Base-by-base conservation (phyloP, 768 basidiomycete genomes). In the Boletellus ananas region DNA sequence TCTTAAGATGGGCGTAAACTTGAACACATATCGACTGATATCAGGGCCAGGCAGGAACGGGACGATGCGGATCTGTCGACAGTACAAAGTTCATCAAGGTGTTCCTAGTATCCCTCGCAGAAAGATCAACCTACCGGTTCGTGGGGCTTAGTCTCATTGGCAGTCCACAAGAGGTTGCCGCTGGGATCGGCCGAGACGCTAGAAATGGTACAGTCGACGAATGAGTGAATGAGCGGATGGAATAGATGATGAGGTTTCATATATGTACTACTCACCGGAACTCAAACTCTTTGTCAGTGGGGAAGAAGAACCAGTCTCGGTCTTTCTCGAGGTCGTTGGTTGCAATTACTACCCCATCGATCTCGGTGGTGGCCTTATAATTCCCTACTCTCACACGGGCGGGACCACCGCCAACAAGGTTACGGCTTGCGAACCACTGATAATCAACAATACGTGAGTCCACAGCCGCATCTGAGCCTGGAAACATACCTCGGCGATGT, bases 401-500 rank as follows among this genome's bases (percentile, higher is more conserved):
- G 25, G 23, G 33, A 47, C 38, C 50, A 1, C 38, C 25, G 7
- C 17, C 25, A 3, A 13, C 11, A 21, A 47, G 34, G 4, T 40
- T 4, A n/a, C n/a, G 38, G n/a, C 3, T 27, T 23, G 43, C 31
- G 1, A 16, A 3, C 49, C 49, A 50, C 50, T 51, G 23, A 25
- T 6, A 25, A 25, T 25, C 23, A 25, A 6, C 23, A 25, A 6
- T 25, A 25, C 4, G 23, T 25, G 23, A 25, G 23, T 6, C 23
- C 23, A 5, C 5, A 25, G 7, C 7, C 29, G 6, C 4, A 2
- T 5, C n/a, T 8, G 9, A 12, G n/a, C 18, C 13, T 13, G 4
- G 37, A 27, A 35, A 41, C 14, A 21, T 46, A 54, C 52, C 29
- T 44, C n/a, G 39, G 45, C 14, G 9, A 45, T 38, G 18, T 53